Conservation (phyloP, 148 eudicot species). For the Fallopia convolvulus region DNA sequence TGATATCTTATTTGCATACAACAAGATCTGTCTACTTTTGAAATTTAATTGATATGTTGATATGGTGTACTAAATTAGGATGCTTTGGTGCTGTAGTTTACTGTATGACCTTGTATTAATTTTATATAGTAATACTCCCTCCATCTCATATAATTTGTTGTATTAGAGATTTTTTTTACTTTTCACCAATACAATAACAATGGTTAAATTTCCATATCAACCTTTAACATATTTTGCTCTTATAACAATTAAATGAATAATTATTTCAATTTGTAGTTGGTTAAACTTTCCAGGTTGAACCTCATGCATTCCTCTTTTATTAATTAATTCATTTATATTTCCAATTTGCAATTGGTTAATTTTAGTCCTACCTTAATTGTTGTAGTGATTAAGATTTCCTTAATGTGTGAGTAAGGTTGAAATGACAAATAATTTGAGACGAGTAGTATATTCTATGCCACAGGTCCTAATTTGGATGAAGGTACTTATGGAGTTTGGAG, state of each 20-base stretch:
- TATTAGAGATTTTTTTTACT: neutral
- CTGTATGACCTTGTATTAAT: neutral
- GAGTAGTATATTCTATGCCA: slow-evolving; percentile 15
- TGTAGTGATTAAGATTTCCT: neutral
- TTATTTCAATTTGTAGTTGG: neutral
- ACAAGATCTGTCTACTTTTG: neutral
- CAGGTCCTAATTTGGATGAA: slow-evolving; percentile 86
- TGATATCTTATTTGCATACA: neutral
- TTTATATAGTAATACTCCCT: neutral
- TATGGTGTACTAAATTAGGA: neutral
- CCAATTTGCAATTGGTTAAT: neutral
- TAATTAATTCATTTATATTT: neutral
- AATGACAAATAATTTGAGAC: neutral
- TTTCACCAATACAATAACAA: neutral
- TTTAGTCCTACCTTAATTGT: neutral
- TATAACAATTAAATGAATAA: neutral
- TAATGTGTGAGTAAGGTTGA: neutral
- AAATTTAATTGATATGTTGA: neutral
- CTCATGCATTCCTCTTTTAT: neutral
- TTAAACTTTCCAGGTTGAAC: neutral
- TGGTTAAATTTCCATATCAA: neutral
- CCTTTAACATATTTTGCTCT: neutral
- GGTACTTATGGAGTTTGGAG: slow-evolving; percentile 87
- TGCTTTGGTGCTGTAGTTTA: neutral
- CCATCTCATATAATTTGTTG: neutral